Percentiles rank a stretch among this genome's conserved stretches.
Evolutionary conservation across 2,329 filamentous ascomycete species (phyloP).

Genomic region (Chlorencoelia australis): DNA sequence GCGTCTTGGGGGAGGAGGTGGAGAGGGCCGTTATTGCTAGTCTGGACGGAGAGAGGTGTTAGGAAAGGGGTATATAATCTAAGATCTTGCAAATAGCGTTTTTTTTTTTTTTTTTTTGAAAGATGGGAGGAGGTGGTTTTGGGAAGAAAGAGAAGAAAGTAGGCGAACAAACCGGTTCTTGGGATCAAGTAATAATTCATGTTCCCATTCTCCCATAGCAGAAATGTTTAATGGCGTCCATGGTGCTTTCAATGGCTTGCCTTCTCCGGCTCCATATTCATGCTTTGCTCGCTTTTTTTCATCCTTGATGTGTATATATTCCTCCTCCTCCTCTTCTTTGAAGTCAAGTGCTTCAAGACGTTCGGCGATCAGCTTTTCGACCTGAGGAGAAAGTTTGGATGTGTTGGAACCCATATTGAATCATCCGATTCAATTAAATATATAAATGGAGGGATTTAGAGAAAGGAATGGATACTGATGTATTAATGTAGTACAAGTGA

Average conservation of each 20-base stretch:
- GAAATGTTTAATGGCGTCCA: slow-evolving; percentile 37
- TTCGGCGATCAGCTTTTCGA: slow-evolving; percentile 34
- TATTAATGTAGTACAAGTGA: too few species aligned
- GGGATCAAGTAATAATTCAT: slow-evolving; percentile 50
- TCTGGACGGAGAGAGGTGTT: too few species aligned
- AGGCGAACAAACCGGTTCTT: slow-evolving; percentile 47
- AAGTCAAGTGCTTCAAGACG: slow-evolving; percentile 37
- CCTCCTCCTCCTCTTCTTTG: slow-evolving; percentile 33
- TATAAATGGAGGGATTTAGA: too few species aligned
- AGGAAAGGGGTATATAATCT: not conserved
- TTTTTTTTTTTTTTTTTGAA: not conserved
- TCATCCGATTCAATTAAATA: too few species aligned
- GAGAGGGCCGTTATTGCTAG: slow-evolving; percentile 68
- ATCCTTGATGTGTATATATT: slow-evolving; percentile 43
- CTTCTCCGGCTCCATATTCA: too few species aligned
- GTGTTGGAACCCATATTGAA: slow-evolving; percentile 22
- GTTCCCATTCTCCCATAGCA: slow-evolving; percentile 48
- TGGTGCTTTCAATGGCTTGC: slow-evolving; percentile 29
- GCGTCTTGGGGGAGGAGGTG: slow-evolving; percentile 51
- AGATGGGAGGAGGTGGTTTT: not conserved
- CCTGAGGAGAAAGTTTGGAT: slow-evolving; percentile 15
- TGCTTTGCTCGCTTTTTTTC: too few species aligned
- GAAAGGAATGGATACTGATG: too few species aligned
- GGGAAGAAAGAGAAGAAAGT: slow-evolving; percentile 6
- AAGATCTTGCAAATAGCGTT: too few species aligned